A percentile compares a stretch with the other conserved stretches of the same genome.
These are phyloP conservation scores for Aureobasidium sp. DNA, from an alignment of 2,329 filamentous ascomycete species.

Conservation along the genomic window DNA sequence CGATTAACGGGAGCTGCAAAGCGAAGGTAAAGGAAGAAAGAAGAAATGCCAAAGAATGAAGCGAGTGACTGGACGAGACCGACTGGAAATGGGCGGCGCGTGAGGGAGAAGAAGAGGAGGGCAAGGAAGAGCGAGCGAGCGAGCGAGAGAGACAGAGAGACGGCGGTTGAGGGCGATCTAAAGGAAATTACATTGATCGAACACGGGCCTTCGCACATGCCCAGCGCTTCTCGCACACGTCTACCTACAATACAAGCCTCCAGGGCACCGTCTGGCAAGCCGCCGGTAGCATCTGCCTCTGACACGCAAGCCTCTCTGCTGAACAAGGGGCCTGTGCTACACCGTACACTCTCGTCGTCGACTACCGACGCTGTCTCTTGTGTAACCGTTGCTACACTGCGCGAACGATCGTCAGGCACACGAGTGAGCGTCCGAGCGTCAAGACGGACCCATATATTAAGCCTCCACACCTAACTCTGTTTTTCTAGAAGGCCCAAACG, in stretches of 20 bases:
- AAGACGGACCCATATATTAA: conserved; percentile 10
- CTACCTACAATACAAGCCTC: background rate
- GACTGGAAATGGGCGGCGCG: conserved; percentile 2
- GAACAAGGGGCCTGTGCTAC: conserved; percentile 1
- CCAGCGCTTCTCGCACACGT: conserved; percentile 8
- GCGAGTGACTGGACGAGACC: conserved; percentile 11
- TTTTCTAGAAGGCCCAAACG: conserved; percentile 12
- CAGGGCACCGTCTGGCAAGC: background rate
- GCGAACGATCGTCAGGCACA: conserved; percentile 13
- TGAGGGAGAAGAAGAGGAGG: conserved; percentile 11
- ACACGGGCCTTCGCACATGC: background rate
- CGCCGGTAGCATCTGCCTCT: background rate
- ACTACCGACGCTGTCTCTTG: conserved; percentile 1
- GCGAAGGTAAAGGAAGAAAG: conserved; percentile 7
- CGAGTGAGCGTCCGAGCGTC: conserved; percentile 1
- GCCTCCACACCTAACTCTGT: conserved; percentile 11
- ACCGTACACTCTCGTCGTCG: background rate
- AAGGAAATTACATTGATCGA: conserved; percentile 11
- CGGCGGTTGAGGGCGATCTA: conserved; percentile 12
- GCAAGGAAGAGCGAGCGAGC: conserved; percentile 6
- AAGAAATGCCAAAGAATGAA: conserved; percentile 13
- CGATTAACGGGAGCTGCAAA: conserved; percentile 3
- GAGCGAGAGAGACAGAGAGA: background rate
- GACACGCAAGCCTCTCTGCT: background rate
- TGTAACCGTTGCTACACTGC: conserved; percentile 8